A percentile compares a stretch with the other conserved stretches of the same genome.
Evolutionary conservation across 2,329 filamentous ascomycete species (phyloP).

Genomic region (Claviceps maximensis): DNA sequence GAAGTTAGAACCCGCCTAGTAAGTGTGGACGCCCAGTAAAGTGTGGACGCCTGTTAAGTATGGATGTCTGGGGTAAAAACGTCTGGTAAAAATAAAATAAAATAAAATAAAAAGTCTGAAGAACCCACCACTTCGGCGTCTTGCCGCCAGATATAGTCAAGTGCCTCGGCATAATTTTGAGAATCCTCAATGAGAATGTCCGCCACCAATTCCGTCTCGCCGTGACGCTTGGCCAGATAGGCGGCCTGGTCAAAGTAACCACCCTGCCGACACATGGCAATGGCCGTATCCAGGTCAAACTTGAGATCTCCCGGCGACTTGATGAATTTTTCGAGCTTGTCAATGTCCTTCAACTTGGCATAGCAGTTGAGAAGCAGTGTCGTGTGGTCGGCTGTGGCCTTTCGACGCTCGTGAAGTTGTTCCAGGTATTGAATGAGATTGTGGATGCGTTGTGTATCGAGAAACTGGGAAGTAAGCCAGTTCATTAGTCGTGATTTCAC

Average conservation of each 20-base stretch:
- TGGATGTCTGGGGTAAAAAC: too few relatives aligned
- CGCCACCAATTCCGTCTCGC: slow-evolving; percentile 84
- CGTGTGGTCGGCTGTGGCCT: slow-evolving; percentile 88
- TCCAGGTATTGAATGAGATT: slow-evolving; percentile 96
- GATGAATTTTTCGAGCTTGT: slow-evolving; percentile 93
- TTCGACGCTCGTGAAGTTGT: slow-evolving; percentile 86
- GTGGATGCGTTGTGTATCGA: slow-evolving; percentile 94
- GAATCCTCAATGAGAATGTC: slow-evolving; percentile 95
- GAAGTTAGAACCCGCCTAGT: too few relatives aligned
- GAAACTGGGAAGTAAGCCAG: slow-evolving; percentile 61
- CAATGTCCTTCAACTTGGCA: slow-evolving; percentile 92
- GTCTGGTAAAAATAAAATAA: not conserved
- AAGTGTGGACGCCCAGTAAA: too few relatives aligned
- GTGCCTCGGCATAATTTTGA: slow-evolving; percentile 74
- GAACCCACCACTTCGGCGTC: slow-evolving; percentile 60
- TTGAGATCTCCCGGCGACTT: slow-evolving; percentile 89
- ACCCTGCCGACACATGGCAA: slow-evolving; percentile 92
- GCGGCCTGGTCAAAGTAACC: slow-evolving; percentile 96
- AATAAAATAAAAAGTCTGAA: not conserved
- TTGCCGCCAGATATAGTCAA: slow-evolving; percentile 83
- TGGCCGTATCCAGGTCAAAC: slow-evolving; percentile 94
- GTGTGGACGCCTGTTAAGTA: too few relatives aligned
- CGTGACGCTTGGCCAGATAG: slow-evolving; percentile 86
- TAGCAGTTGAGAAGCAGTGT: slow-evolving; percentile 94
- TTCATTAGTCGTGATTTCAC: too few relatives aligned